Conservation (phyloP, 2,329 filamentous ascomycete genomes). For the Penicillium sp. region DNA sequence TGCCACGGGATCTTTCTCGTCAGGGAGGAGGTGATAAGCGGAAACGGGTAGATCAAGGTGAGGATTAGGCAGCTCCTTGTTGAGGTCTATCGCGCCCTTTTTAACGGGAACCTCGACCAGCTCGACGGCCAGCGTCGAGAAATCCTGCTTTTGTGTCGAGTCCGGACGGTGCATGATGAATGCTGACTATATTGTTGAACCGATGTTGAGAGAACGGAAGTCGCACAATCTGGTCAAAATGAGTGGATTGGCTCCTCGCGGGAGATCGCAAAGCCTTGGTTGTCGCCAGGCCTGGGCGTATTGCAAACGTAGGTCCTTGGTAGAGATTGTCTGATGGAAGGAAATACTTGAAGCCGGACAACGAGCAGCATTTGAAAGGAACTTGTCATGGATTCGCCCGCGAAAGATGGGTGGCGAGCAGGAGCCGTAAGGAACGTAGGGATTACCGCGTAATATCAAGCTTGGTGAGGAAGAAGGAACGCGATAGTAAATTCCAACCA, state of each 20-base stretch:
- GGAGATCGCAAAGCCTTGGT: neutral
- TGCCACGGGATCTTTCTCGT: neutral
- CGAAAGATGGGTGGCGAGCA: neutral
- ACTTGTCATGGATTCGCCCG: neutral
- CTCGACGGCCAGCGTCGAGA: constrained; percentile 1
- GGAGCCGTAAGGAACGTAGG: neutral
- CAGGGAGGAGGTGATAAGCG: neutral
- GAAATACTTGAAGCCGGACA: neutral
- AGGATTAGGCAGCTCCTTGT: neutral
- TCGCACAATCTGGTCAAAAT: neutral
- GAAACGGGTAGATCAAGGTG: neutral
- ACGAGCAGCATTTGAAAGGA: neutral
- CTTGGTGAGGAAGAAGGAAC: neutral
- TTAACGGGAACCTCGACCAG: neutral
- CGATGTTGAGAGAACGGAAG: neutral
- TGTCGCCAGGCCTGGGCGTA: neutral
- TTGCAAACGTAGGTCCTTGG: neutral
- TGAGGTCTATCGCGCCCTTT: neutral
- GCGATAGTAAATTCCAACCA: neutral
- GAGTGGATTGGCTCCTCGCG: neutral
- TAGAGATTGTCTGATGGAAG: neutral
- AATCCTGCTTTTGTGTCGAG: neutral
- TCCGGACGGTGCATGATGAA: neutral
- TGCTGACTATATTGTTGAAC: neutral
- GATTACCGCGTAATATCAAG: neutral